Evolutionary conservation across 148 eudicot species (phyloP).

Genomic region (Drosera capensis): DNA sequence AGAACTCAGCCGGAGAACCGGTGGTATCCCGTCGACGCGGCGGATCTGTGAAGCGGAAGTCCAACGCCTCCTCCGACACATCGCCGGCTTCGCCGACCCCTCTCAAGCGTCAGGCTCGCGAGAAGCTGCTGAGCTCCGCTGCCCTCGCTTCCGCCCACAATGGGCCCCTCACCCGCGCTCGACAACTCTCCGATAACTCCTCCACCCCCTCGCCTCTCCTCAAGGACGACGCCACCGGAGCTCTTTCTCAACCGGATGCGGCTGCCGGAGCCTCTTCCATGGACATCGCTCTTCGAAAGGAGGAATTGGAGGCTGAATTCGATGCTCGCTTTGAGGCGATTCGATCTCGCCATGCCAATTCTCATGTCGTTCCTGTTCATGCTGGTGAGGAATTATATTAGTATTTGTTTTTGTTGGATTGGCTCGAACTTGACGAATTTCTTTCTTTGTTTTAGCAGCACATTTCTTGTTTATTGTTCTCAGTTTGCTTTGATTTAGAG

Average conservation of each 20-base stretch:
- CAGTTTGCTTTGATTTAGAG: not conserved
- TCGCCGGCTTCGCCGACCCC: slow-evolving; percentile 27
- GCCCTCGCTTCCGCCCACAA: slow-evolving; percentile 51
- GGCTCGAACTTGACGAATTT: not conserved
- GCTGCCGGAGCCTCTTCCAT: too few relatives aligned
- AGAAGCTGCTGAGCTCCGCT: slow-evolving; percentile 42
- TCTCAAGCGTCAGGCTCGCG: slow-evolving; percentile 66
- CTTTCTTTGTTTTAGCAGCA: not conserved
- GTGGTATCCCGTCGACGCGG: slow-evolving; percentile 55
- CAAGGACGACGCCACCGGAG: slow-evolving; percentile 16
- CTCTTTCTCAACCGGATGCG: slow-evolving; percentile 15
- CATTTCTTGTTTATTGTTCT: not conserved
- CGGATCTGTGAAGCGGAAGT: slow-evolving; percentile 56
- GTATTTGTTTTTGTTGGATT: not conserved
- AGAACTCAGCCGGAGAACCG: slow-evolving; percentile 11
- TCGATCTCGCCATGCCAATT: slow-evolving; percentile 33
- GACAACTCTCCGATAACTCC: slow-evolving; percentile 50
- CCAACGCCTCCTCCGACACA: slow-evolving; percentile 12
- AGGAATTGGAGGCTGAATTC: slow-evolving; percentile 40
- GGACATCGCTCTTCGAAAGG: too few relatives aligned
- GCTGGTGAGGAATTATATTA: slow-evolving; percentile 38
- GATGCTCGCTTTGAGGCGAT: slow-evolving; percentile 44
- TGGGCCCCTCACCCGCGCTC: slow-evolving; percentile 75
- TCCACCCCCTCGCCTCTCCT: slow-evolving; percentile 15
- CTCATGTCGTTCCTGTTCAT: slow-evolving; percentile 72